These are phyloP conservation scores for Chlorella sp. DNA, from an alignment of 139 green algal genomes.

Conservation along the genomic window DNA sequence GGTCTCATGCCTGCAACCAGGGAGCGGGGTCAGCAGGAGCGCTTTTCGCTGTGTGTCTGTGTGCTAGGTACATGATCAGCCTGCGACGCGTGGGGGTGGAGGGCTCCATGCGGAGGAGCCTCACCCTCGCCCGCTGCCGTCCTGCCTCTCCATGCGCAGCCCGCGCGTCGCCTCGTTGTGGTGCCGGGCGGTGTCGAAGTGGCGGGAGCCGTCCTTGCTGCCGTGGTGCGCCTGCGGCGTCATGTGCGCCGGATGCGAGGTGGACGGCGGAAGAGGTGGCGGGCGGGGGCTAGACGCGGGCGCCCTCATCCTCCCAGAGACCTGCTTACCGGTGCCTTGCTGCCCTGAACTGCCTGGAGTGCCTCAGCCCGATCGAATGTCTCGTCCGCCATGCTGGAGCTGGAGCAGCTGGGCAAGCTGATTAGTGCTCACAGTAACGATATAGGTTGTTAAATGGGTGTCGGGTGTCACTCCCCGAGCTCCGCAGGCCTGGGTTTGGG, in stretches of 20 bases:
- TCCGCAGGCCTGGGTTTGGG: not conserved
- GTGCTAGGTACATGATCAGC: not conserved
- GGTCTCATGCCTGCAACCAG: slow-evolving; percentile 58
- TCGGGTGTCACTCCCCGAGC: not conserved
- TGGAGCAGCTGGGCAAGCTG: too few species aligned
- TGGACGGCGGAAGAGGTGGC: too few species aligned
- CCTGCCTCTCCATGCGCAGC: slow-evolving; percentile 60
- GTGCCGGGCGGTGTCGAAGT: not conserved
- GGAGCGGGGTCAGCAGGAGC: not conserved
- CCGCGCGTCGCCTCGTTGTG: not conserved
- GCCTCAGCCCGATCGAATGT: too few species aligned
- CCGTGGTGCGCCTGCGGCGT: too few species aligned
- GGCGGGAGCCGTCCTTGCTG: too few species aligned
- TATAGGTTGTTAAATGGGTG: not conserved
- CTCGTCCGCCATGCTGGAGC: too few species aligned
- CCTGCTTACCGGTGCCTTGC: too few species aligned
- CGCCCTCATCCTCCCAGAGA: too few species aligned
- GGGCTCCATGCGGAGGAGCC: not conserved
- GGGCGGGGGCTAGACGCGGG: too few species aligned
- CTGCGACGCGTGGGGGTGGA: not conserved
- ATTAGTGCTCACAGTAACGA: too few species aligned
- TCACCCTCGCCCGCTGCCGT: slow-evolving; percentile 72
- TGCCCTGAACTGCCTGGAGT: too few species aligned
- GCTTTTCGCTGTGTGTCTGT: not conserved
- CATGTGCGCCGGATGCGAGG: too few species aligned